phyloP scores from a whole-genome alignment of 2,329 filamentous ascomycete species.

The Zymoseptoria crescenta region DNA sequence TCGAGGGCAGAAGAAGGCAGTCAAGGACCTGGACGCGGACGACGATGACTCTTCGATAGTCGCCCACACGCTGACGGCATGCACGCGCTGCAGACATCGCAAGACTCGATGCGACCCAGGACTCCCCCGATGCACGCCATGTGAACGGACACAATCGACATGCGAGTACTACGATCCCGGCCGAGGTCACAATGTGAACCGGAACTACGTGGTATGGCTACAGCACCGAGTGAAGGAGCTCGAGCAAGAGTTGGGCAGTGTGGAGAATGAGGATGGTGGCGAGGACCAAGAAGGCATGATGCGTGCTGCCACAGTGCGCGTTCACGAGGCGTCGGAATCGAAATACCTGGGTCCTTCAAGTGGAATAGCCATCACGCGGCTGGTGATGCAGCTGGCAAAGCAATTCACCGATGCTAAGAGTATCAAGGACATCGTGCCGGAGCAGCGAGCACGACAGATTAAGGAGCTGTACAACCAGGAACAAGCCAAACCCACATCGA shows the following conservation, averaged over 20 bases:
- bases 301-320: constrained; percentile 73
- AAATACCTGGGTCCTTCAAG: constrained; percentile 90
- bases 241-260: constrained; percentile 70
- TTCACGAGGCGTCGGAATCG: constrained; percentile 78
- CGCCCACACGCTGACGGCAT: constrained; percentile 72
- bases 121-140: constrained; percentile 83
- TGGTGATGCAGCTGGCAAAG: constrained; percentile 95
- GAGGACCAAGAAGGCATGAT: constrained; percentile 76
- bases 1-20: constrained; percentile 13
- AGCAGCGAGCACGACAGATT: constrained; percentile 58
- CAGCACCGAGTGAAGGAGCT: constrained; percentile 78
- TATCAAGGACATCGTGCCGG: constrained; percentile 85
- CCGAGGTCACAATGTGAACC: constrained; percentile 76
- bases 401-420: constrained; percentile 83
- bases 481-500: constrained; percentile 59
- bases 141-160: constrained; percentile 79
- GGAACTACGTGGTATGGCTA: constrained; percentile 85
- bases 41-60: constrained; percentile 44
- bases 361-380: constrained; percentile 86
- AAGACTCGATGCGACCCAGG: constrained; percentile 95
- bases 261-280: constrained; percentile 67
- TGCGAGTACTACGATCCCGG: constrained; percentile 95
- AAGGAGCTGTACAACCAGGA: constrained; percentile 61
- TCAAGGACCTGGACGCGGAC: constrained; percentile 17
- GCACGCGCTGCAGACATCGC: constrained; percentile 74